Percentiles rank a stretch among this genome's conserved stretches.
Evolutionary conservation across 192 early-diverging fungal genomes (phyloP).

Genomic region (Coemansia sp.): DNA sequence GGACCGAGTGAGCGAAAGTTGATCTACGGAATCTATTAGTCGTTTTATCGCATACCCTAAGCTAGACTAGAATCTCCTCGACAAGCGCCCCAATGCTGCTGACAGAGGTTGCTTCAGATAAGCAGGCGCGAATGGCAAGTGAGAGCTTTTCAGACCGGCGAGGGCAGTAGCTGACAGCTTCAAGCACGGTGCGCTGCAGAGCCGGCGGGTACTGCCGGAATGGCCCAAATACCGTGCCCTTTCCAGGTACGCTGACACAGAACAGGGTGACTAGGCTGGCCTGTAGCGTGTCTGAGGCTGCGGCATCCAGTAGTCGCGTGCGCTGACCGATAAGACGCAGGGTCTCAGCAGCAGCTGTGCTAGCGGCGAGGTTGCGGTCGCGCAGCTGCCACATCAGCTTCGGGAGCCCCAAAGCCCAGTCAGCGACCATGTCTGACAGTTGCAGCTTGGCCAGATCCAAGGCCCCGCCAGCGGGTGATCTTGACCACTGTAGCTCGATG

Average conservation of each 20-base stretch:
- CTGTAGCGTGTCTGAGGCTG: constrained; percentile 26
- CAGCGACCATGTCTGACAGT: constrained; percentile 14
- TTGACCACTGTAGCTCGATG: constrained; percentile 41
- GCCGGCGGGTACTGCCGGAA: constrained; percentile 38
- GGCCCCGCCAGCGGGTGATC: constrained; percentile 8
- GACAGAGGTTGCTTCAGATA: constrained; percentile 2
- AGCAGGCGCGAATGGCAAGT: constrained; percentile 33
- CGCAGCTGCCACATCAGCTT: constrained; percentile 58
- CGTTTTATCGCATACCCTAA: background rate
- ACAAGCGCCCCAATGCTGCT: constrained; percentile 17
- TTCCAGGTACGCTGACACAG: constrained; percentile 49
- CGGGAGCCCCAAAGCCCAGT: constrained; percentile 48
- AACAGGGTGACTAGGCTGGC: constrained; percentile 49
- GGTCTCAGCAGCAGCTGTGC: constrained; percentile 29
- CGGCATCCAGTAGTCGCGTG: constrained; percentile 36
- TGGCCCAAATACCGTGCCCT: constrained; percentile 48
- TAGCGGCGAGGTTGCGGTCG: constrained; percentile 43
- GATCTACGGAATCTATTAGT: background rate
- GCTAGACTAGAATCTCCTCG: constrained; percentile 16
- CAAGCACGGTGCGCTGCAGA: constrained; percentile 44
- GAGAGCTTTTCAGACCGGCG: constrained; percentile 18
- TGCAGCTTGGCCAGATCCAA: constrained; percentile 18
- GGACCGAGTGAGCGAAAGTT: too few species aligned
- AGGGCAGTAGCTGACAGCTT: constrained; percentile 38
- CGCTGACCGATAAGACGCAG: constrained; percentile 49